Base-by-base conservation (phyloP, 805 yeast genomes). In the Candida andamanensis region DNA sequence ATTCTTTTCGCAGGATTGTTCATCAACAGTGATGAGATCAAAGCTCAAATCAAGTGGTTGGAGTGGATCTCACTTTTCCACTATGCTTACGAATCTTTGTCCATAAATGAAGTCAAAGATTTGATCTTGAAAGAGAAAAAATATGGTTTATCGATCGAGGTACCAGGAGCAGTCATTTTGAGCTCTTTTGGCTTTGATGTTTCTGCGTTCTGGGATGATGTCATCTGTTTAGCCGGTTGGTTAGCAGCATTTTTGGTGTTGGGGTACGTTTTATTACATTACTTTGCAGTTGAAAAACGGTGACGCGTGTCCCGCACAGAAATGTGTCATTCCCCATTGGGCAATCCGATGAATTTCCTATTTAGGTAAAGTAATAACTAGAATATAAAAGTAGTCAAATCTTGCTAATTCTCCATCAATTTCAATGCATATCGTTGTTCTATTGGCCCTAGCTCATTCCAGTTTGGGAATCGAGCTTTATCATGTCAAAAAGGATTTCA, bases 81-180 rank as follows among this genome's bases (percentile, higher is more conserved):
- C 56, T 92, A 87, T 51, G 97, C 95, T 0, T 92, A 90, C 54
- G 98, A 92, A 54, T 85, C 97, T 0, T 64, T 92, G 42, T 71
- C 87, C 3, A 89, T 92, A 34, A 92, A 92, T 56, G 98, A 92
- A 53, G 97, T 90, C 7, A 83, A 80, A 49, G 84, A 85, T 21
- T 69, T 92, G 52, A 78, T 85, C 10, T 67, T 92, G 46, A 77
- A 76, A 41, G 98, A 92, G 53, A 80, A 77, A 52, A 92, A 92
- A 58, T 90, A 81, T 50, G 98, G 98, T 0, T 69, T 92, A 26
- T 83, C 89, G 27, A 90, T 92, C 46, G 95, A 87, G 56, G 94
- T 92, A 11, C 98, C 98, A 0, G 98, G 98, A 8, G 97, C 98
- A 2, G 94, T 95, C 2, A 92, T 92, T 35, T 69, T 92, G 45